Percentiles rank a stretch among this genome's conserved stretches.
Evolutionary conservation across 148 eudicot genomes (phyloP).

Genomic region (Camellia sinensis): DNA sequence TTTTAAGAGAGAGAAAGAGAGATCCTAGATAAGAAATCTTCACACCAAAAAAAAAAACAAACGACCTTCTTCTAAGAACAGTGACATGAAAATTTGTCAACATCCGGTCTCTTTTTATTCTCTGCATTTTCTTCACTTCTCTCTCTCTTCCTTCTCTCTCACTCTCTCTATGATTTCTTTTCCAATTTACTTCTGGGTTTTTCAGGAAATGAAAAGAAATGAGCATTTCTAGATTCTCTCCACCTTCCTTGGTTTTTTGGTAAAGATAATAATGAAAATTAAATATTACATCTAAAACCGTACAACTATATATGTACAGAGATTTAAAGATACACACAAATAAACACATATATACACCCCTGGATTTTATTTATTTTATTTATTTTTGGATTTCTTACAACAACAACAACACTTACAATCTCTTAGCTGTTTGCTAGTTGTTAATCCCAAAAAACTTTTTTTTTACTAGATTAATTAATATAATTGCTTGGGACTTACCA

Average conservation of each 20-base stretch:
- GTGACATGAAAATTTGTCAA: conserved; percentile 95
- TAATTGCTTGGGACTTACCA: background rate
- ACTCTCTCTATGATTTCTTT: conserved; percentile 19
- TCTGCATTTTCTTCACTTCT: conserved; percentile 39
- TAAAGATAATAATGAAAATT: conserved; percentile 25
- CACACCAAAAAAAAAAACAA: conserved; percentile 57
- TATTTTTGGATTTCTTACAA: background rate
- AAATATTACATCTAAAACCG: background rate
- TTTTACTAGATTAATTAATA: background rate
- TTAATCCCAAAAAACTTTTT: background rate
- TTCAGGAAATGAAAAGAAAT: conserved; percentile 31
- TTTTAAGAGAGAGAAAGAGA: conserved; percentile 45
- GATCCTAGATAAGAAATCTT: conserved; percentile 98
- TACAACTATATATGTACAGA: background rate
- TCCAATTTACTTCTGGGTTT: conserved; percentile 29
- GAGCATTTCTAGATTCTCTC: conserved; percentile 52
- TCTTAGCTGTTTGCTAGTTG: background rate
- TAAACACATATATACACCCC: too few relatives aligned
- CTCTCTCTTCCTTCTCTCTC: conserved; percentile 12
- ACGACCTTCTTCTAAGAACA: conserved; percentile 90
- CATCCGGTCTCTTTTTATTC: conserved; percentile 92
- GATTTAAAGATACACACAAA: background rate
- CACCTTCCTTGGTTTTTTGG: conserved; percentile 36
- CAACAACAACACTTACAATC: background rate
- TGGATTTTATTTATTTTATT: too few relatives aligned